These are phyloP conservation scores for Fusarium piperis DNA, from an alignment of 2,329 filamentous ascomycete genomes.

Conservation along the genomic window DNA sequence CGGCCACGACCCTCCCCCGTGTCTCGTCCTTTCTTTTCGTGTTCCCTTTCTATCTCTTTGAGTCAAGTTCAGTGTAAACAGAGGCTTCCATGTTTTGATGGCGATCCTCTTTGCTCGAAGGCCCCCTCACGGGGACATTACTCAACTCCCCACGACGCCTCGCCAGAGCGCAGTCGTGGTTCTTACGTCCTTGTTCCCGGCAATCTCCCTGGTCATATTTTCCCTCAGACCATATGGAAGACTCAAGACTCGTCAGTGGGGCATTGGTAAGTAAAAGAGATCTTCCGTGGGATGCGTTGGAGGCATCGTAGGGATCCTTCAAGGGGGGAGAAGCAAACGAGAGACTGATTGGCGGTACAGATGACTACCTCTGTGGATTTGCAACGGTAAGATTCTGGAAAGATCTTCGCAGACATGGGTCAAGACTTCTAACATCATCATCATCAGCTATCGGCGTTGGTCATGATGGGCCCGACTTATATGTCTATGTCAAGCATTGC, in stretches of 20 bases:
- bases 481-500: slow-evolving; percentile 16
- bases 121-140: slow-evolving; percentile 7
- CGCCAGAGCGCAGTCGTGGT: slow-evolving; percentile 10
- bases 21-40: neutral
- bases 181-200: slow-evolving; percentile 16
- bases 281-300: neutral
- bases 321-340: neutral
- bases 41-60: neutral
- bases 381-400: slow-evolving; percentile 8
- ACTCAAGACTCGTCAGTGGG: slow-evolving; percentile 16
- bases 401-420: neutral
- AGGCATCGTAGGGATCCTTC: neutral
- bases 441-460: slow-evolving; percentile 11
- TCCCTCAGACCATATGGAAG: slow-evolving; percentile 13
- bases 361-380: slow-evolving; percentile 20
- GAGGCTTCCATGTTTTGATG: neutral
- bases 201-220: slow-evolving; percentile 6
- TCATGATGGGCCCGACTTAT: slow-evolving; percentile 17
- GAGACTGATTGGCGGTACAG: slow-evolving; percentile 6
- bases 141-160: slow-evolving; percentile 2
- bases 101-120: slow-evolving; percentile 5
- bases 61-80: neutral
- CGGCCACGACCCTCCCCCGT: neutral
- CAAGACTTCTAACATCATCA: neutral
- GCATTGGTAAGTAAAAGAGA: slow-evolving; percentile 12